Conservation (phyloP, 805 yeast species). For the Barnettozyma sp. region DNA sequence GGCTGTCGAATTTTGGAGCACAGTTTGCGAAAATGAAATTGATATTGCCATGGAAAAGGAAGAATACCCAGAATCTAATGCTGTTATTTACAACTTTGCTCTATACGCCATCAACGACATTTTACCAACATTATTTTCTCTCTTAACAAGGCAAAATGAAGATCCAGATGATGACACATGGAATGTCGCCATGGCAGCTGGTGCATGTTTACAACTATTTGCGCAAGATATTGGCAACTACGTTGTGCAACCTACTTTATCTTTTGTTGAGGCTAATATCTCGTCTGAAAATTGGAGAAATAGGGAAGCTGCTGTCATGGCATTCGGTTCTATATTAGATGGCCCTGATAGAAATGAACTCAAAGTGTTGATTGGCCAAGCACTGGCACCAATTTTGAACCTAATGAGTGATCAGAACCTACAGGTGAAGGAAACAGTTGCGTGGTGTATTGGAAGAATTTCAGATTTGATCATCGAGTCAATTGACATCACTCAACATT, state of each 20-base stretch:
- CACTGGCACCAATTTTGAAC: slow-evolving; percentile 68
- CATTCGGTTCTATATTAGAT: slow-evolving; percentile 93
- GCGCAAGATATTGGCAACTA: slow-evolving; percentile 86
- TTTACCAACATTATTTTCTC: slow-evolving; percentile 73
- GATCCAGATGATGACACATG: slow-evolving; percentile 95
- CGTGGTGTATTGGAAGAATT: slow-evolving; percentile 97
- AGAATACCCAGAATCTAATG: slow-evolving; percentile 46
- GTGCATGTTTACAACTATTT: slow-evolving; percentile 89
- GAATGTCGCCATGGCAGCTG: slow-evolving; percentile 98
- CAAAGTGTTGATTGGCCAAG: slow-evolving; percentile 65
- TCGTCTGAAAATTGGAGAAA: slow-evolving; percentile 63
- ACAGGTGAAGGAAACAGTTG: slow-evolving; percentile 93
- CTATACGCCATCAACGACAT: slow-evolving; percentile 77
- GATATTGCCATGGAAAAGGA: slow-evolving; percentile 67
- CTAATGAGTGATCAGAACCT: slow-evolving; percentile 69
- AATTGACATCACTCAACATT: slow-evolving; percentile 54
- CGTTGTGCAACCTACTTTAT: slow-evolving; percentile 78
- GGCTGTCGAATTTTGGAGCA: slow-evolving; percentile 99
- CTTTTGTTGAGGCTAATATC: slow-evolving; percentile 75
- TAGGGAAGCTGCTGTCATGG: slow-evolving; percentile 98
- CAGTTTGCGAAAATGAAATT: slow-evolving; percentile 97
- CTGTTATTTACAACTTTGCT: slow-evolving; percentile 72
- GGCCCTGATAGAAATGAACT: slow-evolving; percentile 81
- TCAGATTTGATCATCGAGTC: slow-evolving; percentile 82
- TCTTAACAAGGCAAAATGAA: slow-evolving; percentile 84